Evolutionary conservation across 192 early-diverging fungal genomes (phyloP).

Genomic region (Dispira parvispora): DNA sequence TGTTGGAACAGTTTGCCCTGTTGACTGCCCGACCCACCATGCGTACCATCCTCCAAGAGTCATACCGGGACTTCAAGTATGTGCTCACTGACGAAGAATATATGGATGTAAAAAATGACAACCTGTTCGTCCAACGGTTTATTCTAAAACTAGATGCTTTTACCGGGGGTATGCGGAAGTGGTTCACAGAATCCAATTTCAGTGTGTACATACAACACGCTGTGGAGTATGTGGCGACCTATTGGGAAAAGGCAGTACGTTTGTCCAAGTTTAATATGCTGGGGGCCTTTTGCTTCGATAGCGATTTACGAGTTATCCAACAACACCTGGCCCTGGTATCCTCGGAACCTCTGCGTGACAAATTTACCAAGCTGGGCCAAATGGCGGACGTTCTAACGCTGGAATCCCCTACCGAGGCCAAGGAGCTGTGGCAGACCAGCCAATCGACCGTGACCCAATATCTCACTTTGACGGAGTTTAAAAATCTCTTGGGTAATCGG

Average conservation of each 20-base stretch:
- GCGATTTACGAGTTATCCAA: slow-evolving; percentile 64
- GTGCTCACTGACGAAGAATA: slow-evolving; percentile 87
- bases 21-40: slow-evolving; percentile 67
- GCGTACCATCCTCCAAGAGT: slow-evolving; percentile 57
- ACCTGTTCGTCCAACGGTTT: slow-evolving; percentile 72
- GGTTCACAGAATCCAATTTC: slow-evolving; percentile 52
- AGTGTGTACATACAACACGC: slow-evolving; percentile 40
- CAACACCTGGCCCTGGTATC: slow-evolving; percentile 45
- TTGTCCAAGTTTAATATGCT: slow-evolving; percentile 82
- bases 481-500: slow-evolving; percentile 17
- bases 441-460: slow-evolving; percentile 11
- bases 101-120: slow-evolving; percentile 57
- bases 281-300: slow-evolving; percentile 84
- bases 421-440: slow-evolving; percentile 11
- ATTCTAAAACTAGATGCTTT: slow-evolving; percentile 43
- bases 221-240: slow-evolving; percentile 51
- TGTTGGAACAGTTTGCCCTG: slow-evolving; percentile 65
- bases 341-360: slow-evolving; percentile 45
- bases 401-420: slow-evolving; percentile 34
- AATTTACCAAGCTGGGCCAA: slow-evolving; percentile 66
- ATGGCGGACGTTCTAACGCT: slow-evolving; percentile 69
- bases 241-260: slow-evolving; percentile 78
- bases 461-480: slow-evolving; percentile 16
- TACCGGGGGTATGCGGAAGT: slow-evolving; percentile 21
- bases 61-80: slow-evolving; percentile 77